Conservation (phyloP, 768 basidiomycete genomes). For the Suillus sp. region DNA sequence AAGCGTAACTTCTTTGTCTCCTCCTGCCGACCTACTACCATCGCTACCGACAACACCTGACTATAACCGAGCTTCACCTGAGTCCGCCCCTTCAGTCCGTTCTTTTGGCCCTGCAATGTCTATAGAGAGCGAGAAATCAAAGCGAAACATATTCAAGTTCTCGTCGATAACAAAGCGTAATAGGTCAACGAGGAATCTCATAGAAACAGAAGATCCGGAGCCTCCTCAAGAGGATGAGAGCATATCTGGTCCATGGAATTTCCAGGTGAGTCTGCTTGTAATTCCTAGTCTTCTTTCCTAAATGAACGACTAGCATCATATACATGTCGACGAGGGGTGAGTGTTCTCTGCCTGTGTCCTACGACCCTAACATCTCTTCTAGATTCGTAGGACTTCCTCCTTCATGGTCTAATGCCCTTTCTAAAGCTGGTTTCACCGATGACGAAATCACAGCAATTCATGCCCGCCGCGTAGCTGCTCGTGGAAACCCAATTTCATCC, state of each 20-base stretch:
- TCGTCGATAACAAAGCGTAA: constrained; percentile 37
- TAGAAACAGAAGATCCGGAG: constrained; percentile 18
- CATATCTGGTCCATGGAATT: constrained; percentile 74
- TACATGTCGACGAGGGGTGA: constrained; percentile 78
- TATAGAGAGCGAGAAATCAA: constrained; percentile 26
- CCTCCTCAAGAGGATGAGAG: constrained; percentile 48
- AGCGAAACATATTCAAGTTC: constrained; percentile 40
- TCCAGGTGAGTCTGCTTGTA: constrained; percentile 52
- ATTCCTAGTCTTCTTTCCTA: constrained; percentile 1
- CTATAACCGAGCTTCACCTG: constrained; percentile 14
- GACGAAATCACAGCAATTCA: constrained; percentile 69
- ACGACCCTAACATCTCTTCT: constrained; percentile 8
- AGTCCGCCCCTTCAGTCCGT: constrained; percentile 19
- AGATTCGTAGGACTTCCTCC: constrained; percentile 71
- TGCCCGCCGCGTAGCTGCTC: constrained; percentile 33
- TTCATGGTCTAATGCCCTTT: constrained; percentile 67
- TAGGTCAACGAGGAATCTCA: constrained; percentile 33
- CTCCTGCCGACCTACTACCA: constrained; percentile 14
- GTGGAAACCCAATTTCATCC: constrained; percentile 4
- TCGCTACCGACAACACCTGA: constrained; percentile 34
- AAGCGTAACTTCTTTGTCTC: constrained; percentile 50
- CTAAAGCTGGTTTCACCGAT: constrained; percentile 63
- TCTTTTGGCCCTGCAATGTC: constrained; percentile 19
- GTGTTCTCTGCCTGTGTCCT: constrained; percentile 23
- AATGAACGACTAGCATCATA: constrained; percentile 55